These are phyloP conservation scores for Suhomyces yuchorum DNA, from an alignment of 1,139 yeast genomes.

Conservation along the genomic window DNA sequence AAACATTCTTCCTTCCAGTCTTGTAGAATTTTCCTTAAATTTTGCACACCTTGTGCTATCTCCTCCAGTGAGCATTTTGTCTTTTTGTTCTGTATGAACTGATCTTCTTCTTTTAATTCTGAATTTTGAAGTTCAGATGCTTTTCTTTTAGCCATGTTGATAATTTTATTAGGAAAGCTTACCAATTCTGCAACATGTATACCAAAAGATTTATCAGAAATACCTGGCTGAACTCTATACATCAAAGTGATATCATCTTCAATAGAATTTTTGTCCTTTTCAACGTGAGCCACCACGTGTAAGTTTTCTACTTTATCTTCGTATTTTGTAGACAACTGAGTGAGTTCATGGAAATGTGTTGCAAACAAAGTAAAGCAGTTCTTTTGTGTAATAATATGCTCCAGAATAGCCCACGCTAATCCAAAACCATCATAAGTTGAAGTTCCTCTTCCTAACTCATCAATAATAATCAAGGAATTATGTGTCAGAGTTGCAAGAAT, in stretches of 20 bases:
- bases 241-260: conserved; percentile 79
- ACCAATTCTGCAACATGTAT: conserved; percentile 97
- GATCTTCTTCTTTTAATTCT: conserved; percentile 43
- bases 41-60: conserved; percentile 55
- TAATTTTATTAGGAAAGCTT: conserved; percentile 83
- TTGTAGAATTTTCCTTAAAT: conserved; percentile 56
- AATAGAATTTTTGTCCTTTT: conserved; percentile 36
- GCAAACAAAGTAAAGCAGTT: conserved; percentile 88
- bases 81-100: conserved; percentile 45
- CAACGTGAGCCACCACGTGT: conserved; percentile 93
- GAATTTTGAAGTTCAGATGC: conserved; percentile 83
- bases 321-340: conserved; percentile 68
- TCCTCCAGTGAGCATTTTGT: conserved; percentile 58
- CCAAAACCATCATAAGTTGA: conserved; percentile 98
- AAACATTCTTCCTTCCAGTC: conserved; percentile 61
- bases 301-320: conserved; percentile 66
- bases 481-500: conserved; percentile 83
- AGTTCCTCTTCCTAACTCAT: conserved; percentile 95
- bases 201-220: conserved; percentile 94
- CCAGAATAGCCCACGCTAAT: conserved; percentile 94
- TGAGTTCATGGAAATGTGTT: conserved; percentile 94
- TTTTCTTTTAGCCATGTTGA: conserved; percentile 92
- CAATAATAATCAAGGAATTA: conserved; percentile 86
- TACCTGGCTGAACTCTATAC: conserved; percentile 89
- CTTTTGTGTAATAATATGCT: conserved; percentile 70